phyloP scores from a whole-genome alignment of 441 rosid species.

The Oxalis stricta region DNA sequence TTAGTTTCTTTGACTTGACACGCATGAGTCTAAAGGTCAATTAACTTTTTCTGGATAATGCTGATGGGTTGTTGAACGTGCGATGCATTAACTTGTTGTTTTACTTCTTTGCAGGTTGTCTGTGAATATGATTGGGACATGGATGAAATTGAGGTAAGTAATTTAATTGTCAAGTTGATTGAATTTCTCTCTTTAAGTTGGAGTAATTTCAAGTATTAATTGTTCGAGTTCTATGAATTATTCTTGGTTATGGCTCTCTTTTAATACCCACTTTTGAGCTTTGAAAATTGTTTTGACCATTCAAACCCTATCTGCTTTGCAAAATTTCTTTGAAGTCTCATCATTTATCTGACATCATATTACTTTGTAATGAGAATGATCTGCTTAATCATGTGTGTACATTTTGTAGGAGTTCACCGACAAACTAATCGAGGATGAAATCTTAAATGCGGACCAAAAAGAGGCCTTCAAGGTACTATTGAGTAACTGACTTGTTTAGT shows the following conservation, averaged over 20 bases:
- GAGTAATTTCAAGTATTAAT: neutral
- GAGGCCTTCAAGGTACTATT: conserved; percentile 61
- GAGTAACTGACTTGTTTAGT: conserved; percentile 1
- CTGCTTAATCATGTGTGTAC: conserved; percentile 1
- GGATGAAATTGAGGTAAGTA: conserved; percentile 68
- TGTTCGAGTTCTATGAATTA: no score
- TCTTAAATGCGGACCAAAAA: conserved; percentile 61
- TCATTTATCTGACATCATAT: neutral
- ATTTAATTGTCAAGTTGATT: neutral
- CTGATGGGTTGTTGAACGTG: neutral
- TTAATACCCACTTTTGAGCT: neutral
- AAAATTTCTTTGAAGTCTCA: no score
- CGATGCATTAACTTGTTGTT: conserved; percentile 5
- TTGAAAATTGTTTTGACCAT: no score
- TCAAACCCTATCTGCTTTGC: no score
- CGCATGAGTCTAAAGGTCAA: no score
- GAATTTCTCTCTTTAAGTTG: neutral
- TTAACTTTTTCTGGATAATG: neutral
- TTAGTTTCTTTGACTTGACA: no score
- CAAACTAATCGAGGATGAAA: conserved; percentile 46
- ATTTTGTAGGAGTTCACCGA: conserved; percentile 51
- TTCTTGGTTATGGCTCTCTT: neutral
- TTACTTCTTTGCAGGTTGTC: conserved; percentile 45
- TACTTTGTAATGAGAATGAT: neutral
- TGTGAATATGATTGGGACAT: conserved; percentile 92